phyloP scores from a whole-genome alignment of 441 rosid species.

The Mallotus japonicus region DNA sequence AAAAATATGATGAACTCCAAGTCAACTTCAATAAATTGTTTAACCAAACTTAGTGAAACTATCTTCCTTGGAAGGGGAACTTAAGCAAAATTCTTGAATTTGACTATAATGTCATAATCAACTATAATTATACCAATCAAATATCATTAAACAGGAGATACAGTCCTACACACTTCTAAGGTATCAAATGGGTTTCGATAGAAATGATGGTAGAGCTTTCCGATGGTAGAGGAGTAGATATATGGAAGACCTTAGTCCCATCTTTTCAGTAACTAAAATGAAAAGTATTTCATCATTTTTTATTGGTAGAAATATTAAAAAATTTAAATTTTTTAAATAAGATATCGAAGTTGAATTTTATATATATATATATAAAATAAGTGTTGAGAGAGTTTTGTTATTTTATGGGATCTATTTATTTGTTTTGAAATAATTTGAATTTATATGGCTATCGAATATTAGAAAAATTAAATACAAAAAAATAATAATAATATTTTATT shows the following conservation, averaged over 20 bases:
- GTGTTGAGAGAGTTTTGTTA: too few species aligned
- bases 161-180: not conserved
- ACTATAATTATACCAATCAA: not conserved
- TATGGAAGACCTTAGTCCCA: not conserved
- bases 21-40: not conserved
- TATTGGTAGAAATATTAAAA: too few species aligned
- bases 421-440: too few species aligned
- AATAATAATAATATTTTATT: too few species aligned
- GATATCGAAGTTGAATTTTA: too few species aligned
- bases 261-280: not conserved
- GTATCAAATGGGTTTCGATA: not conserved
- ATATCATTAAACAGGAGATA: too few species aligned
- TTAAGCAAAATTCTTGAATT: not conserved
- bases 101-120: not conserved
- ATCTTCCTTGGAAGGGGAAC: not conserved
- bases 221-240: not conserved
- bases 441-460: too few species aligned
- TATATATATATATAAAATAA: not conserved
- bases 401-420: too few species aligned
- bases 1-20: not conserved
- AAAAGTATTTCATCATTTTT: not conserved
- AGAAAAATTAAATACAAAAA: too few species aligned
- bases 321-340: too few species aligned
- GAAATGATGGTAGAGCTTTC: not conserved
- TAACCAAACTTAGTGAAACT: not conserved